Evolutionary conservation across 2,329 filamentous ascomycete species (phyloP), one percentile per base, ranked within the genome.

Genomic region (Claviceps lovelessii): DNA sequence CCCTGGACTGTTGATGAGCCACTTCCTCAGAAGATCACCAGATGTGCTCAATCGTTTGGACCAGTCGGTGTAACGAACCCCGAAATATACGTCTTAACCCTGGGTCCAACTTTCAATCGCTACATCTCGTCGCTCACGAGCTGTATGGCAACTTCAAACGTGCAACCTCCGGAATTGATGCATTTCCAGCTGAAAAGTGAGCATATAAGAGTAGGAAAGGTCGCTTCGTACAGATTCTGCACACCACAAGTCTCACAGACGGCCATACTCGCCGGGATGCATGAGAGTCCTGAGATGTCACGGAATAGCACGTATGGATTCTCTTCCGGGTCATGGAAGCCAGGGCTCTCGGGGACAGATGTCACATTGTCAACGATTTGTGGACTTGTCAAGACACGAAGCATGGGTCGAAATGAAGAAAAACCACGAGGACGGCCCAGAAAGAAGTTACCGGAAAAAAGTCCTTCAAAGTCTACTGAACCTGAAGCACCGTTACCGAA

Each of bases 121-220:
- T 70, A 65, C 49, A 60, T 72, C 7, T 70, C 69, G 2, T 67
- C 68, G 5, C 61, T 70, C 61, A 71, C 69, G 5, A 65, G 64
- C 5, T 65, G 67, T 11, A 61, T 71, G 44, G 65, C 69, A 1
- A 61, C 62, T 2, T 56, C 66, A 1, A 60, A 58, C 23, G 56
- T 68, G 4, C 69, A 72, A 45, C 69, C 69, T 5, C 37, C 51
- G 41, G 61, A 67, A 48, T 54, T 71, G 31, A 58, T 58, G 6
- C 65, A 71, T 54, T 61, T 69, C n/a, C 64, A 69, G 48, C 59
- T 72, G 6, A 62, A 60, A 5, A 70, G 64, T 42, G 68, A 71
- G 56, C 69, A 70, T 42, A 62, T 63, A 7, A 64, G 69, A 54
- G 57, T 59, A 15, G 69, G 69, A 11, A 72, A 70, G 56, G 62